Conservation (phyloP, 164 flowering plant species). For the Aristolochia contorta region DNA sequence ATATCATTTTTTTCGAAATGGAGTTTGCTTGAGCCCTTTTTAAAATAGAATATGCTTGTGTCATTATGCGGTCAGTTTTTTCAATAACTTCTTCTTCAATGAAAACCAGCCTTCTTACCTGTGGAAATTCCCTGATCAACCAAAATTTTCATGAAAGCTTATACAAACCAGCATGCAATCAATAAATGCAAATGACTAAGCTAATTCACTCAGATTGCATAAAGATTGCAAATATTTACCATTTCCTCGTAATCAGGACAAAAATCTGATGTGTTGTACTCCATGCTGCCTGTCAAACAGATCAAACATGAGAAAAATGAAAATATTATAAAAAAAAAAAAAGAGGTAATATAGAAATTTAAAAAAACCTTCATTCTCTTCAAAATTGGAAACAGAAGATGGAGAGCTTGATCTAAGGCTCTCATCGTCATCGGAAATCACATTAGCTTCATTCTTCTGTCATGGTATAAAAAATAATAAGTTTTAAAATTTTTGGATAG, state of each 20-base stretch:
- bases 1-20: too few relatives aligned
- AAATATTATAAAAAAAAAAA: background rate
- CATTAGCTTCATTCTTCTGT: slow-evolving; percentile 32
- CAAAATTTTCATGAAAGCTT: background rate
- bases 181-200: background rate
- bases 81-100: background rate
- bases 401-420: slow-evolving; percentile 15
- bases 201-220: background rate
- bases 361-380: slow-evolving; percentile 28
- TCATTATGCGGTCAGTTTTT: background rate
- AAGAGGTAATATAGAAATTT: background rate
- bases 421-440: slow-evolving; percentile 24
- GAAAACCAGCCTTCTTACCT: background rate
- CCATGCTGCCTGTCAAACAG: slow-evolving; percentile 5
- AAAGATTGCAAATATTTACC: background rate
- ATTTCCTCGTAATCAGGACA: slow-evolving; percentile 2
- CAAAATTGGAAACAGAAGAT: slow-evolving; percentile 24
- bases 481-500: background rate
- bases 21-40: too few relatives aligned
- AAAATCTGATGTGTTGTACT: slow-evolving; percentile 6
- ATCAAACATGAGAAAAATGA: background rate
- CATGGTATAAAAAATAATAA: slow-evolving; percentile 1
- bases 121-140: background rate
- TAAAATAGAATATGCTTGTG: too few relatives aligned
- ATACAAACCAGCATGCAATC: background rate